phyloP scores from a whole-genome alignment of 495 filamentous ascomycete genomes.

The Thermochaetoides thermophila region DNA sequence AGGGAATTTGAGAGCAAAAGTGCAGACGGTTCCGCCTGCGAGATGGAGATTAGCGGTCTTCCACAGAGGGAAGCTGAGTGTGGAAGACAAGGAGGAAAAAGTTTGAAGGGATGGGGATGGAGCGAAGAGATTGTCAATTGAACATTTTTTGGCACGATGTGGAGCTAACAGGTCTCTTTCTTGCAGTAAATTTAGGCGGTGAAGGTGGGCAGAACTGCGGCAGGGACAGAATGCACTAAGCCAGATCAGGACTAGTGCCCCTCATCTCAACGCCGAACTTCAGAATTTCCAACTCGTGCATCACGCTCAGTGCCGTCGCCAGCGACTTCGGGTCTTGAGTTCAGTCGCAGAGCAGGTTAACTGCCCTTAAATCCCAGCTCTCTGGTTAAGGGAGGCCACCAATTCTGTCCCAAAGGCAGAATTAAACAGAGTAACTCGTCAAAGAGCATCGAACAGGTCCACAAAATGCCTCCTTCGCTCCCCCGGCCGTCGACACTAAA shows the following conservation, averaged over 20 bases:
- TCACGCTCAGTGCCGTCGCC: background rate
- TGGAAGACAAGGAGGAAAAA: conserved; percentile 11
- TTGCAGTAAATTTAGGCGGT: too few species aligned
- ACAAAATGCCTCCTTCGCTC: conserved; percentile 5
- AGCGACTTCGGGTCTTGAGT: conserved; percentile 5
- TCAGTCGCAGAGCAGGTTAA: too few species aligned
- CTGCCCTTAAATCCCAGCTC: too few species aligned
- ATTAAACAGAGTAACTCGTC: too few species aligned
- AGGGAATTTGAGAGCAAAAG: background rate
- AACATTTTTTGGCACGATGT: too few species aligned
- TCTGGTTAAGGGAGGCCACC: too few species aligned
- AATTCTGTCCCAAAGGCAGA: conserved; percentile 2
- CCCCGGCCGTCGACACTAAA: conserved; percentile 10
- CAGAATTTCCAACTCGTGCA: conserved; percentile 15
- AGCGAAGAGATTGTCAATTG: too few species aligned
- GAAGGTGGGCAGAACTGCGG: background rate
- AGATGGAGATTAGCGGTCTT: conserved; percentile 9
- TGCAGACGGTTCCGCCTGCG: too few species aligned
- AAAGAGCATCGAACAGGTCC: too few species aligned
- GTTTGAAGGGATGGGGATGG: conserved; percentile 3
- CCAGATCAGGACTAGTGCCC: conserved; percentile 7
- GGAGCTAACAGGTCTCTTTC: too few species aligned
- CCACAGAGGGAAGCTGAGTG: conserved; percentile 10
- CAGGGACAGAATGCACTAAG: conserved; percentile 4
- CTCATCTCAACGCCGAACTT: conserved; percentile 5